phyloP scores from a whole-genome alignment of 164 flowering plant species.

The Tetrastigma voinierianum region DNA sequence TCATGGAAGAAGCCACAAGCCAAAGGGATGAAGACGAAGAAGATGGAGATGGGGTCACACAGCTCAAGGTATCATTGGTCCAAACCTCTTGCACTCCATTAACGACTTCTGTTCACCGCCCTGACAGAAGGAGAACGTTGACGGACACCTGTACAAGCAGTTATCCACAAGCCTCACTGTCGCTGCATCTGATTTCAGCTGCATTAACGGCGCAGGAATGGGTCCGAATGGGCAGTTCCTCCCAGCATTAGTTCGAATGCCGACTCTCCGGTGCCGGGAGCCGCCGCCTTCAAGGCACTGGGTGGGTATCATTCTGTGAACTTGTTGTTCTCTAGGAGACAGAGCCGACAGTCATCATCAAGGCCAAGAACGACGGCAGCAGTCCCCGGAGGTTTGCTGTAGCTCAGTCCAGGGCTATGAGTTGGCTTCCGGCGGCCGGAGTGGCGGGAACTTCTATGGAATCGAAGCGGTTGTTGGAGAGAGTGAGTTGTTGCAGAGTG shows the following conservation, averaged over 20 bases:
- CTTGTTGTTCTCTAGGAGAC: constrained; percentile 66
- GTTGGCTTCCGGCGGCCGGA: constrained; percentile 38
- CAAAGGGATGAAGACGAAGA: too few relatives aligned
- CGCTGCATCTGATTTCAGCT: constrained; percentile 54
- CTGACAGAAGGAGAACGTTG: constrained; percentile 68
- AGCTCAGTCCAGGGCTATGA: constrained; percentile 76
- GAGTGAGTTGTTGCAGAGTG: constrained; percentile 75
- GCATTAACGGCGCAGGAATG: constrained; percentile 60
- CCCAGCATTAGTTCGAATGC: constrained; percentile 62
- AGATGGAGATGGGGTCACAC: background rate
- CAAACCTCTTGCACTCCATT: constrained; percentile 54
- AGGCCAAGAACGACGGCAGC: constrained; percentile 66
- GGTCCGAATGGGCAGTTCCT: constrained; percentile 73
- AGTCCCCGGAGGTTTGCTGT: constrained; percentile 61
- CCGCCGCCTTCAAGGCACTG: constrained; percentile 52
- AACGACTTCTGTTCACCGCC: constrained; percentile 77
- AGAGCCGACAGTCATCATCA: constrained; percentile 81
- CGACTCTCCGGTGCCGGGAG: constrained; percentile 38
- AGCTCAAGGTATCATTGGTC: constrained; percentile 61
- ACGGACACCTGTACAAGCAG: constrained; percentile 72
- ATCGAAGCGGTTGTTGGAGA: constrained; percentile 61
- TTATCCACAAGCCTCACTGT: constrained; percentile 63
- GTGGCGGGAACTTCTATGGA: constrained; percentile 34
- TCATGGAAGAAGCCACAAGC: too few relatives aligned
- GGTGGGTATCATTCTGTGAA: constrained; percentile 70